Conservation (phyloP, 2,329 filamentous ascomycete genomes). For the Eutypella sp. region DNA sequence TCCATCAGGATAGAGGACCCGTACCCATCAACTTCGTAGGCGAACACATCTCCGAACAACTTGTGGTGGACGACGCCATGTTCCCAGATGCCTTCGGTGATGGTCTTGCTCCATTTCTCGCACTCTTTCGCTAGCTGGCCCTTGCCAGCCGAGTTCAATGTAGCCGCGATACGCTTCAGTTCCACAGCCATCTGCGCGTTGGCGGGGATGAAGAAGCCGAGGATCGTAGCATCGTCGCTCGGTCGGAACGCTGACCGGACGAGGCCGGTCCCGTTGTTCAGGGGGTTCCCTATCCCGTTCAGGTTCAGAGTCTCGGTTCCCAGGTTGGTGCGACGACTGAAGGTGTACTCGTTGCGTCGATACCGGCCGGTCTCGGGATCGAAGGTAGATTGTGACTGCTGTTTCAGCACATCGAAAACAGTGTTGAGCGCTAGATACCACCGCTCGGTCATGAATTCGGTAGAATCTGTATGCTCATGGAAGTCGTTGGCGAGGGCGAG, state of each 20-base stretch:
- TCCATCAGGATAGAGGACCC: slow-evolving; percentile 82
- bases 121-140: slow-evolving; percentile 48
- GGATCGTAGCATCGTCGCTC: slow-evolving; percentile 88
- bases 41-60: slow-evolving; percentile 74
- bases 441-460: slow-evolving; percentile 69
- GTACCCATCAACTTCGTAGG: slow-evolving; percentile 84
- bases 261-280: slow-evolving; percentile 78
- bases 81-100: slow-evolving; percentile 75
- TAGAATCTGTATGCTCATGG: slow-evolving; percentile 71
- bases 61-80: slow-evolving; percentile 76
- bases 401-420: slow-evolving; percentile 66
- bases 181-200: slow-evolving; percentile 97
- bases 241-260: slow-evolving; percentile 90
- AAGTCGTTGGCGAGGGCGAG: slow-evolving; percentile 83
- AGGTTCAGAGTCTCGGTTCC: slow-evolving; percentile 90
- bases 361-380: slow-evolving; percentile 60
- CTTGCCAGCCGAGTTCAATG: slow-evolving; percentile 61
- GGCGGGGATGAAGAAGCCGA: slow-evolving; percentile 90
- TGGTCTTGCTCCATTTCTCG: slow-evolving; percentile 53
- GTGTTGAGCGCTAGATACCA: slow-evolving; percentile 77
- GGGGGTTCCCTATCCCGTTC: slow-evolving; percentile 80
- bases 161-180: slow-evolving; percentile 65
- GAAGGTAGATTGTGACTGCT: slow-evolving; percentile 80
- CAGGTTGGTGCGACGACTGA: slow-evolving; percentile 71
- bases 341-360: slow-evolving; percentile 75